These are phyloP conservation scores for Tricladium varicosporioides DNA, from an alignment of 2,329 filamentous ascomycete genomes.

Conservation along the genomic window DNA sequence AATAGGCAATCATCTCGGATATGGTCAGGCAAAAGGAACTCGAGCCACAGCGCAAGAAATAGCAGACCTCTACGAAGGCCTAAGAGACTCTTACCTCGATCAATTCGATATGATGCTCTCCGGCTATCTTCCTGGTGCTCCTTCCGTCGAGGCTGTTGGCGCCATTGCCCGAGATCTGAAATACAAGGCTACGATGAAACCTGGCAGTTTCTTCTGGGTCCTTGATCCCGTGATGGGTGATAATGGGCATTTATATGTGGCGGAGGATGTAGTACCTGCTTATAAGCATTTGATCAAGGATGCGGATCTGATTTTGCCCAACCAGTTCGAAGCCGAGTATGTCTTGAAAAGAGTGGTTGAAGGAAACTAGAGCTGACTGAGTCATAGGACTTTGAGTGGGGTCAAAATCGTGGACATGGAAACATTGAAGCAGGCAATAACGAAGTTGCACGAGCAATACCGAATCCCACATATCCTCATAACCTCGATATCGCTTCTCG, in stretches of 20 bases:
- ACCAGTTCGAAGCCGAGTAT: constrained; percentile 92
- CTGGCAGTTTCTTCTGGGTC: constrained; percentile 91
- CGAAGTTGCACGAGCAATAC: constrained; percentile 72
- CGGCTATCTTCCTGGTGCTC: constrained; percentile 88
- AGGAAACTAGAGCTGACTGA: constrained; percentile 11
- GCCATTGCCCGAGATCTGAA: constrained; percentile 79
- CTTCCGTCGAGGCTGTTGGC: constrained; percentile 80
- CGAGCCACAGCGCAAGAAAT: constrained; percentile 81
- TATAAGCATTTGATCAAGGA: constrained; percentile 78
- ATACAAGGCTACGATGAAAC: constrained; percentile 56
- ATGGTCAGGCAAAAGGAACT: constrained; percentile 83
- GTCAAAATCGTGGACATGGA: constrained; percentile 75
- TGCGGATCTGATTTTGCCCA: constrained; percentile 90
- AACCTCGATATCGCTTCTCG: constrained; percentile 73
- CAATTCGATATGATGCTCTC: constrained; percentile 94
- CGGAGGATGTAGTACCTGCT: constrained; percentile 84
- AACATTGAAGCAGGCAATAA: constrained; percentile 71
- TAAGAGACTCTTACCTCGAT: constrained; percentile 79
- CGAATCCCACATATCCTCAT: constrained; percentile 85
- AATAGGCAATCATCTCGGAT: constrained; percentile 91
- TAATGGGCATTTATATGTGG: constrained; percentile 87
- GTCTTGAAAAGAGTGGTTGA: not conserved
- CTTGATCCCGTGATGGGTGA: constrained; percentile 99
- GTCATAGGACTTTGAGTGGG: constrained; percentile 72
- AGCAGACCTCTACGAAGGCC: constrained; percentile 75